These are phyloP conservation scores for Lactuca saligna DNA, from an alignment of 129 eudicot genomes.

Conservation along the genomic window DNA sequence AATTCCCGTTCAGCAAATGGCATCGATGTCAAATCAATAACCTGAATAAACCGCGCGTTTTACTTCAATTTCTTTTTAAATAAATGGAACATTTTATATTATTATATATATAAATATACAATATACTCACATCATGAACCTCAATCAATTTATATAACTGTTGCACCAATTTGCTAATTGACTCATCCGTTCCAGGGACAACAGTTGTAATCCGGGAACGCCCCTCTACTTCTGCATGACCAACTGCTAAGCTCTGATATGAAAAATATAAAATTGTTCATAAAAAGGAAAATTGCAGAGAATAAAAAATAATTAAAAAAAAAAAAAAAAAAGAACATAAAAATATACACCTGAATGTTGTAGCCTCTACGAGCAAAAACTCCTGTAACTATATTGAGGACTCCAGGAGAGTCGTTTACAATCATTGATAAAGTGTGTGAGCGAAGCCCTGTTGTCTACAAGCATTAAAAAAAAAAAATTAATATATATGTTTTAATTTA, in stretches of 20 bases:
- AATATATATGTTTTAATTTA: no score
- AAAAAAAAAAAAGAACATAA: constrained; percentile 1
- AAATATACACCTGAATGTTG: constrained; percentile 65
- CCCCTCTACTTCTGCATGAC: constrained; percentile 86
- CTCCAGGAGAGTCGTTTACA: constrained; percentile 84
- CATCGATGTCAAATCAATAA: constrained; percentile 63
- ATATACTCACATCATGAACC: constrained; percentile 72
- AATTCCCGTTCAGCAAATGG: constrained; percentile 91
- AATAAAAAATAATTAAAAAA: background rate
- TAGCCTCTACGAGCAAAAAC: constrained; percentile 93
- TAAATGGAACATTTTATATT: background rate
- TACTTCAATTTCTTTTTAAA: no score
- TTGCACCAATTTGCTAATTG: constrained; percentile 77
- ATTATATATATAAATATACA: background rate
- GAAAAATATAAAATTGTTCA: background rate
- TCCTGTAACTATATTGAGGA: constrained; percentile 79
- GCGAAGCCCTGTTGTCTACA: constrained; percentile 75
- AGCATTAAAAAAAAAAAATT: constrained; percentile 31
- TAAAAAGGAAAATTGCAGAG: background rate
- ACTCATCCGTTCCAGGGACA: constrained; percentile 86
- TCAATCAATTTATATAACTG: constrained; percentile 77
- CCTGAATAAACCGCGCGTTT: constrained; percentile 37
- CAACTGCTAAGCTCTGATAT: constrained; percentile 85
- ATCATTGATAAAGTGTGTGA: constrained; percentile 90
- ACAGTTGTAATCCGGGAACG: constrained; percentile 91